These are phyloP conservation scores for Acer yangbiense DNA, from an alignment of 345 rosid species.

Conservation along the genomic window DNA sequence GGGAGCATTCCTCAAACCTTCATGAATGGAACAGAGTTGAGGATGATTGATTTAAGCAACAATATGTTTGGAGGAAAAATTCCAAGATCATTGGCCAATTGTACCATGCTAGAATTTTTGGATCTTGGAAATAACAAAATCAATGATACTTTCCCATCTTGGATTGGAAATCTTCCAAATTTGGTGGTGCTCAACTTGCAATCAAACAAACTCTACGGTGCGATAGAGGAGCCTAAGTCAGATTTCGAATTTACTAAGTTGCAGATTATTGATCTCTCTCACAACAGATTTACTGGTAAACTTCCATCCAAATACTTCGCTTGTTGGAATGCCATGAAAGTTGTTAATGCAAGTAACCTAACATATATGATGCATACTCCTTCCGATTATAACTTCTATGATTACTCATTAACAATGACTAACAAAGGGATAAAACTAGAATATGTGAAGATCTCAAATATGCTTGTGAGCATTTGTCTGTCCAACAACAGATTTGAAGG, in stretches of 20 bases:
- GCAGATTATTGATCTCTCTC: constrained; percentile 22
- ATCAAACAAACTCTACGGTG: constrained; percentile 10
- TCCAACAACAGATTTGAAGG: constrained; percentile 11
- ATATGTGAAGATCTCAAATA: background rate
- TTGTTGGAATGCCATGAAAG: constrained; percentile 28
- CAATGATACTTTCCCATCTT: constrained; percentile 21
- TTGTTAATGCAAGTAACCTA: background rate
- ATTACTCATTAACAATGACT: background rate
- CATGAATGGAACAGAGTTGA: background rate
- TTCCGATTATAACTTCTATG: fast-evolving
- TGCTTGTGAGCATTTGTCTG: background rate
- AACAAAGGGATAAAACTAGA: background rate
- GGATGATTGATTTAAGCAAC: constrained; percentile 21
- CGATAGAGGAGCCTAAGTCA: background rate
- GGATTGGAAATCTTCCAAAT: constrained; percentile 25
- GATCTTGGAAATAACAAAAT: constrained; percentile 17
- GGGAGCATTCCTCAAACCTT: constrained; percentile 17
- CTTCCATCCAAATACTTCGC: constrained; percentile 20
- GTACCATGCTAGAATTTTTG: background rate
- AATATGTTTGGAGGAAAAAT: constrained; percentile 18
- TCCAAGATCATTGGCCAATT: constrained; percentile 14
- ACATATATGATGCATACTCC: background rate
- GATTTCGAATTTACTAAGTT: background rate
- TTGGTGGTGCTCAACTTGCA: constrained; percentile 11
- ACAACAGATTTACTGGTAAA: constrained; percentile 14